Evolutionary conservation across 2,329 filamentous ascomycete species (phyloP).

Genomic region (Scedosporium minutisporum): DNA sequence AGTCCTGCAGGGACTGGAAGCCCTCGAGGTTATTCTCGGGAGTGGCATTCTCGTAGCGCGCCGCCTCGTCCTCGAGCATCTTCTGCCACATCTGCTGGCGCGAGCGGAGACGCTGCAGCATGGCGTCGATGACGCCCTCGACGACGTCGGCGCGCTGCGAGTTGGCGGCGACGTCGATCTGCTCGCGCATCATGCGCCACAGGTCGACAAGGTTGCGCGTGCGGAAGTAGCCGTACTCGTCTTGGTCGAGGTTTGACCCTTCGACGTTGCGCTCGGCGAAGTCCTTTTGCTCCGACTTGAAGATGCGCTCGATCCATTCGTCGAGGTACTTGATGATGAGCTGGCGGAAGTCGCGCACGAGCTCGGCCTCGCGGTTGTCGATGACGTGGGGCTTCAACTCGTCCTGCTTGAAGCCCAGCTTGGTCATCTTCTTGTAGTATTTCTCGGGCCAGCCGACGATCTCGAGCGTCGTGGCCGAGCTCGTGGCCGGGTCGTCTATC

Average conservation of each 20-base stretch:
- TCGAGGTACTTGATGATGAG: constrained; percentile 94
- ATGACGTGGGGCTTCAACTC: constrained; percentile 80
- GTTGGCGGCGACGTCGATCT: constrained; percentile 74
- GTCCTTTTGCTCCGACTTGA: constrained; percentile 67
- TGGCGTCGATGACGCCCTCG: constrained; percentile 90
- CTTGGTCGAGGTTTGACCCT: constrained; percentile 67
- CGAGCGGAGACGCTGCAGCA: constrained; percentile 77
- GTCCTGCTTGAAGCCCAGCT: constrained; percentile 68
- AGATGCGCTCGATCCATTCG: constrained; percentile 95
- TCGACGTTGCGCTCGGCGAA: constrained; percentile 71
- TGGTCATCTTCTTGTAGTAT: constrained; percentile 92
- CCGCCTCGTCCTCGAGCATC: constrained; percentile 77
- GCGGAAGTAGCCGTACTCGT: constrained; percentile 83
- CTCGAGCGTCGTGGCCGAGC: constrained; percentile 76
- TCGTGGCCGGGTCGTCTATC: constrained; percentile 77
- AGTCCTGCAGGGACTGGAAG: constrained; percentile 80
- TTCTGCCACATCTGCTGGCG: constrained; percentile 81
- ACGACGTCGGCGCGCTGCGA: constrained; percentile 83
- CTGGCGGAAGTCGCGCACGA: constrained; percentile 87
- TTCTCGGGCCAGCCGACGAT: constrained; percentile 94
- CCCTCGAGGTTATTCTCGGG: constrained; percentile 46
- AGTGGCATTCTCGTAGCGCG: constrained; percentile 53
- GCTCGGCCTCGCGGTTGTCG: constrained; percentile 79
- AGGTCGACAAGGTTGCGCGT: constrained; percentile 88
- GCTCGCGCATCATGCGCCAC: constrained; percentile 96